phyloP scores from a whole-genome alignment of 2,329 filamentous ascomycete species.

The Pestalotiopsis sp. region DNA sequence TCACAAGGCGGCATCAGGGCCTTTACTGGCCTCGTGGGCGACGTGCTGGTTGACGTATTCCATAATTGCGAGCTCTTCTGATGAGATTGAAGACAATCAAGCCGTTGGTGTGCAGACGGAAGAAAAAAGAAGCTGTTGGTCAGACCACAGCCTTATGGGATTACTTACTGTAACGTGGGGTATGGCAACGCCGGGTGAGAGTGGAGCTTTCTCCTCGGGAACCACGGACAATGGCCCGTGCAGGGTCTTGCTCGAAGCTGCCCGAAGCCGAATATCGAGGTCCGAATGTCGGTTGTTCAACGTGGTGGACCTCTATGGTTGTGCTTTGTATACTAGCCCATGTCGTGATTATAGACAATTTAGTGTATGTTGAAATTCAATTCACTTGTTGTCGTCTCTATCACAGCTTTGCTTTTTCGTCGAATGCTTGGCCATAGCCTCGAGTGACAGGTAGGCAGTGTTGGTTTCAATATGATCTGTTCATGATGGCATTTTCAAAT shows the following conservation, averaged over 20 bases:
- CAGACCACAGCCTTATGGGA: neutral
- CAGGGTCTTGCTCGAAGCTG: neutral
- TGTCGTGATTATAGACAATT: no score
- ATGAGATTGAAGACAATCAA: neutral
- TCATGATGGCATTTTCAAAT: no score
- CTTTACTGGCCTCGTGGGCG: slow-evolving; percentile 53
- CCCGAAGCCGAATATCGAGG: neutral
- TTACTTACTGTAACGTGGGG: neutral
- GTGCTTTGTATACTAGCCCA: no score
- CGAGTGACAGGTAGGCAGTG: no score
- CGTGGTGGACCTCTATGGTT: neutral
- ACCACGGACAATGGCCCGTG: neutral
- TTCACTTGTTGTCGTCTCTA: no score
- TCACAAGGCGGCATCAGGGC: slow-evolving; percentile 37
- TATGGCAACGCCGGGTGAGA: neutral
- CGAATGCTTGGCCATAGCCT: no score
- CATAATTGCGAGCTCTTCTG: slow-evolving; percentile 37
- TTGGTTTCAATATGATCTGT: no score
- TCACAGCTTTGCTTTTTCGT: no score
- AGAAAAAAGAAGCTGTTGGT: neutral
- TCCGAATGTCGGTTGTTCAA: neutral
- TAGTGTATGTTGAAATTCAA: no score
- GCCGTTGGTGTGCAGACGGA: neutral
- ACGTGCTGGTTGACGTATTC: slow-evolving; percentile 61
- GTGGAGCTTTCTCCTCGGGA: neutral